Evolutionary conservation across 2,329 filamentous ascomycete species (phyloP), one percentile per base, ranked within the genome.

Genomic region (Aotearoamyces nothofagi): DNA sequence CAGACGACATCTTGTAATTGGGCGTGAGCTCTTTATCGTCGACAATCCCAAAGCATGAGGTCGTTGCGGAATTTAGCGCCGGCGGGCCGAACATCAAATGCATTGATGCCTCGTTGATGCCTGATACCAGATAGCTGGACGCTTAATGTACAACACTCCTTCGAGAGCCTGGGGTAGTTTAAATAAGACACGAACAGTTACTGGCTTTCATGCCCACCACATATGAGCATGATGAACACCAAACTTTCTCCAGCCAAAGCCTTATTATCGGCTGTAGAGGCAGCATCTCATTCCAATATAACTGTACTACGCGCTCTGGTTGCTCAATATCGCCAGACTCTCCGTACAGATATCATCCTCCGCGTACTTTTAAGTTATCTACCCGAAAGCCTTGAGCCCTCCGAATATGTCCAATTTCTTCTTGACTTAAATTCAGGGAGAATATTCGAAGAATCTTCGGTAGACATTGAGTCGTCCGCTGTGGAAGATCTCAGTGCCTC

Each of bases 1-100:
- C 80, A 49, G 80, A 86, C 57, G 80, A 66, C 80, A 87, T 87
- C 17, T 39, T 50, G 35, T n/a, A n/a, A n/a, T n/a, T n/a, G n/a
- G n/a, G n/a, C n/a, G n/a, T n/a, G n/a, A n/a, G n/a, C n/a, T n/a
- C n/a, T n/a, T n/a, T 24, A 17, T 27, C 27, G 27, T 33, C 23
- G 15, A 12, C 17, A 16, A 26, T 14, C 24, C 15, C 10, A 15
- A 26, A 26, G 24, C 24, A 26, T 26, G 24, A 26, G 24, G 24
- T 26, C 24, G 12, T 10, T 26, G 24, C n/a, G n/a, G n/a, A n/a
- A 13, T 15, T 26, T 26, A 26, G 24, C 24, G 24, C 15, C 11
- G 15, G 12, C 15, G 8, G n/a, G 14, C 24, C n/a, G 24, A 15
- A 26, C 13, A 15, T 26, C 24, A 26, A 12, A 35, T 39, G 37